Evolutionary conservation across 106 monocot species (phyloP), one percentile per base, ranked within the genome.

Genomic region (Dioscorea alata): DNA sequence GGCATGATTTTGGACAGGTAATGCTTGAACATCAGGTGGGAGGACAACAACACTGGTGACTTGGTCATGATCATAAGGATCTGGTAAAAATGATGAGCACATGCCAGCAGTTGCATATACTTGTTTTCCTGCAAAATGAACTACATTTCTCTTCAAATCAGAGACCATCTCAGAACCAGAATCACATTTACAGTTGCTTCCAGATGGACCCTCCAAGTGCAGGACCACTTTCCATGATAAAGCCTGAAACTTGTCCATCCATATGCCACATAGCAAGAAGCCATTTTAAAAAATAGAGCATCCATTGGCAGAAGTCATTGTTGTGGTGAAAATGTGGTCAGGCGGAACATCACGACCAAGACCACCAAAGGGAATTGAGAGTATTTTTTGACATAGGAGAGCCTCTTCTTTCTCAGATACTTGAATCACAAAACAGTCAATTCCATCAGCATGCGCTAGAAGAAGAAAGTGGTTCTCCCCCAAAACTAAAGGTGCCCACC

Each of bases 151-250:
- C 67, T 54, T 54, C 54, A 54, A 64, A 67, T 31, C 59, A 24
- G 59, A 54, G 60, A 66, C 3, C 56, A 51, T 34, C 35, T 53
- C 31, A 52, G 62, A 52, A 86, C 62, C 60, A 74, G 54, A 75
- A 33, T 19, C 65, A 74, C 64, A 74, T 48, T 6, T 42, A 60
- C 67, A 70, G 50, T 12, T 70, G 9, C 61, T 71, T 69, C 69
- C 61, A 61, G 78, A 76, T 76, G 71, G 67, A 65, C 65, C 74
- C 63, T 75, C 70, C 54, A 69, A 72, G 66, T 90, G 83, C 69
- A 93, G 64, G 31, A 71, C 50, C 52, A 99, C 71, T 79, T 90
- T 81, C 97, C 90, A 99, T 61, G 93, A 85, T 61, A 79, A 75
- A 73, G 75, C 76, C 57, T 81, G 79, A 77, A 85, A 90, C 33